Evolutionary conservation across 2,329 filamentous ascomycete genomes (phyloP).

Genomic region (Coniochaeta sp.): DNA sequence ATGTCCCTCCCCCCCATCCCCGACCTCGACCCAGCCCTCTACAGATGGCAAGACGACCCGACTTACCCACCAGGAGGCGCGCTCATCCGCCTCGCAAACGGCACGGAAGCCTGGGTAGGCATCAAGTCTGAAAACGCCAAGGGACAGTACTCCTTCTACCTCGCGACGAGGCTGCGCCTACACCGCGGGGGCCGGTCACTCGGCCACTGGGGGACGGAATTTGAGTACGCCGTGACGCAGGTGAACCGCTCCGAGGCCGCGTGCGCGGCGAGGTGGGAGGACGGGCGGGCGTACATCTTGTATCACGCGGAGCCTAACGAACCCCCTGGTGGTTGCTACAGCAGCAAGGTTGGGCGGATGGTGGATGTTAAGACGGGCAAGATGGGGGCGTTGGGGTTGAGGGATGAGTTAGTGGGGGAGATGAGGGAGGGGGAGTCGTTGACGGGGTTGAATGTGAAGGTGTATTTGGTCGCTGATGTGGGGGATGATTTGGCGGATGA

Average conservation of each 20-base stretch:
- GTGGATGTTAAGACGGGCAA: neutral
- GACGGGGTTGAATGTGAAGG: neutral
- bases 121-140: neutral
- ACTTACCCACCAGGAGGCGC: neutral
- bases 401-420: neutral
- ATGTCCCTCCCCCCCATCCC: neutral
- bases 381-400: neutral
- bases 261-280: too few relatives aligned
- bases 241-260: too few relatives aligned
- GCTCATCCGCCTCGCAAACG: neutral
- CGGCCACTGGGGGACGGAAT: too few relatives aligned
- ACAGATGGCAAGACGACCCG: neutral
- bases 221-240: too few relatives aligned
- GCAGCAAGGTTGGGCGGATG: neutral
- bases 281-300: too few relatives aligned
- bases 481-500: too few relatives aligned
- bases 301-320: neutral
- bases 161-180: neutral
- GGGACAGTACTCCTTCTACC: neutral
- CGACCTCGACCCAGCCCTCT: neutral
- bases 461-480: neutral
- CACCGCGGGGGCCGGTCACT: neutral
- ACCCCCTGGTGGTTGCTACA: neutral
- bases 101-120: neutral
- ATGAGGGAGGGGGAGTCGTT: neutral